Base-by-base conservation (phyloP, 108 stramenopile genomes). In the Cyclotella choctawhatcheeana region DNA sequence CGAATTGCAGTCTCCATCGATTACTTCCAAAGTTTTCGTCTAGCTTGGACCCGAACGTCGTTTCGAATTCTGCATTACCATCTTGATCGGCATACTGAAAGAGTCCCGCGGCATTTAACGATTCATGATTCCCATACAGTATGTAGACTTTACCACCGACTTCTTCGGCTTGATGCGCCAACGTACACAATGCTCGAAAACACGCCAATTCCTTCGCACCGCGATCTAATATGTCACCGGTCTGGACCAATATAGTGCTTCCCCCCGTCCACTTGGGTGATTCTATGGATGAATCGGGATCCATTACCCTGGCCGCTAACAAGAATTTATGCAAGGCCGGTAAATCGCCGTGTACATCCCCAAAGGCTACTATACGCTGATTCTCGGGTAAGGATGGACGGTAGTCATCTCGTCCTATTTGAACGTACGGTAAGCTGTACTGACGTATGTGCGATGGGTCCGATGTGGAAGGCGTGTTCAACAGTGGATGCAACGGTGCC, bases 341-440 rank as follows among this genome's bases (percentile, higher is more conserved):
- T 2, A 86, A 26, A 60, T 91, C 89, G 17, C 92, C 92, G 69
- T 93, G 92, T 4, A 93, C 84, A 54, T 93, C 92, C 12, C 92
- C 92, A 37, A 93, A 69, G 40, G 87, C 76, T 43, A 90, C 85
- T n/a, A 91, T 66, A 13, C 91, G 83, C 71, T 82, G 83, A 2
- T 66, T 61, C 21, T 79, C 56, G 18, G 55, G 51, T 2, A 81
- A 56, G 54, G 30, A 40, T 44, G 80, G 70, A 22, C 71, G 71
- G 25, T 72, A 72, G 50, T 79, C 78, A 60, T 79, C 78, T 2
- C n/a, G 29, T 21, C 78, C 78, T 1, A 79, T 67, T 20, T 10
- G 22, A 10, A 71, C 53, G 37, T 54, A 62, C 13, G 78, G 71
- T 2, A 79, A 47, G n/a, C 71, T 62, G 59, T 79, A 79, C 21